These are phyloP conservation scores for Fusarium pseudonygamai DNA, from an alignment of 2,329 filamentous ascomycete species.

Conservation along the genomic window DNA sequence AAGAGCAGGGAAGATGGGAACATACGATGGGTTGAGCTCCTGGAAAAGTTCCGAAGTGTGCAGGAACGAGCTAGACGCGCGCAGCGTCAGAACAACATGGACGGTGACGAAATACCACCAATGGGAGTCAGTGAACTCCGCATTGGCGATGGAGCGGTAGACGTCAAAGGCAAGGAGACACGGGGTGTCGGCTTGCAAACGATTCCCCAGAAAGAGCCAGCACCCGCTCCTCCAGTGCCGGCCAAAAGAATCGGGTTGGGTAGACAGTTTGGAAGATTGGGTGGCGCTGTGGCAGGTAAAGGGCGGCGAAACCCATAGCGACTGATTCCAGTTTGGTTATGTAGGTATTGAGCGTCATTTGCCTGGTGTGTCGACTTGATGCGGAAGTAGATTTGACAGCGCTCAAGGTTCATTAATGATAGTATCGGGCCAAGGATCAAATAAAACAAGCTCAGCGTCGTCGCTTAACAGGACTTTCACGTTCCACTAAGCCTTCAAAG, in stretches of 20 bases:
- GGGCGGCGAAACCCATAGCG: constrained; percentile 58
- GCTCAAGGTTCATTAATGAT: constrained; percentile 26
- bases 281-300: constrained; percentile 75
- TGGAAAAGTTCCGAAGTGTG: constrained; percentile 93
- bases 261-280: constrained; percentile 74
- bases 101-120: constrained; percentile 58
- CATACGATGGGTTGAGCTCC: constrained; percentile 90
- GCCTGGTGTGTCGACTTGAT: constrained; percentile 4
- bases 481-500: constrained; percentile 77
- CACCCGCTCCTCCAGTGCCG: constrained; percentile 53
- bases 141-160: constrained; percentile 52
- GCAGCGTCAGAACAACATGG: constrained; percentile 64
- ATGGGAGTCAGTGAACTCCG: constrained; percentile 56
- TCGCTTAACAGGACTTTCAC: constrained; percentile 63
- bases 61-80: constrained; percentile 85
- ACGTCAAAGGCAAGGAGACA: constrained; percentile 55
- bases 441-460: constrained; percentile 41
- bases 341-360: constrained; percentile 14
- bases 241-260: constrained; percentile 72
- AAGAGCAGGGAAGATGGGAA: constrained; percentile 83
- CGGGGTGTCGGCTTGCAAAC: constrained; percentile 50
- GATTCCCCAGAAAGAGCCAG: constrained; percentile 61
- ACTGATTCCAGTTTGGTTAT: constrained; percentile 6
- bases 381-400: neutral
- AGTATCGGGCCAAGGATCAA: constrained; percentile 25